Evolutionary conservation across 768 basidiomycete species (phyloP), one percentile per base, ranked within the genome.

Genomic region (Tubosaeta brunneosetosa): DNA sequence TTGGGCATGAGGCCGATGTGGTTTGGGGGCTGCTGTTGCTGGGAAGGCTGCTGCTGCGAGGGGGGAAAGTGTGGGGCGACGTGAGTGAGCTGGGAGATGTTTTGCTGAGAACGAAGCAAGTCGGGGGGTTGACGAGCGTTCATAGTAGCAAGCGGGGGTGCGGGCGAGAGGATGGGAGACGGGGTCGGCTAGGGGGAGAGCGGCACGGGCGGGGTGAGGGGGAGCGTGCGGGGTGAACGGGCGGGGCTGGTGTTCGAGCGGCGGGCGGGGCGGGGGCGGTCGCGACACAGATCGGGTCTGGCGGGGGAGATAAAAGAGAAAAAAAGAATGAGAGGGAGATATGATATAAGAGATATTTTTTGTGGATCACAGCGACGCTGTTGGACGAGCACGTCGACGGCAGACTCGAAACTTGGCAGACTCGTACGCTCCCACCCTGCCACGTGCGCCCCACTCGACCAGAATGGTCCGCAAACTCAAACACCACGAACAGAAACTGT

Each of bases 401-500:
- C 63, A 65, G 63, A 62, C 60, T 51, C 57, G 47, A 62, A 65
- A 55, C 51, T 41, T 25, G 63, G 22, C 22, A 22, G 55, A 37
- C 60, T 44, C 46, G 41, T 29, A 63, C 62, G 25, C 62, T 60
- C 62, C 65, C 67, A 62, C 69, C 61, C 50, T 50, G 58, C 68
- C 67, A 69, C 67, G 67, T 69, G 67, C 61, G 22, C 22, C 22
- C 22, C 22, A 22, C 22, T 22, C 22, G 59, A 17, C 36, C 0
- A 6, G 17, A 17, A 88, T 89, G 86, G 93, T 97, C 77, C 80
- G 94, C 58, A 86, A 95, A 73, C 81, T 98, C 70, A 97, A 95
- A 75, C 82, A 91, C 68, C 97, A 99, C 73, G 95, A 99, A 71
- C 86, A 94, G 69, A 94, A 88, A 64, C 80, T 97, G 32, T 81